Conservation (phyloP, 164 flowering plant species). For the Aristolochia contorta region DNA sequence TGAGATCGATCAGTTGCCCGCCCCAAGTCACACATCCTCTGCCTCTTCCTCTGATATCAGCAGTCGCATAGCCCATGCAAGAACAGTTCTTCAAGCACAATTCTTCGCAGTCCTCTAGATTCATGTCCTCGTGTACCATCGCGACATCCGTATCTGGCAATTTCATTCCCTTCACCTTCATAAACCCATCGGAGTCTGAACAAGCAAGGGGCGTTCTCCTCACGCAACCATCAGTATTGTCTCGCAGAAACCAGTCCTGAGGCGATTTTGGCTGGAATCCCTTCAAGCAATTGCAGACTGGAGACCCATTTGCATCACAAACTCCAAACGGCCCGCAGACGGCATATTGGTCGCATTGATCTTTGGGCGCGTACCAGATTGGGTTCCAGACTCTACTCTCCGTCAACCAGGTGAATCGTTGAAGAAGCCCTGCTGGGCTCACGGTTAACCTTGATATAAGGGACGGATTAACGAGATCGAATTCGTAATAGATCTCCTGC, state of each 20-base stretch:
- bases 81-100: constrained; percentile 27
- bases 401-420: constrained; percentile 15
- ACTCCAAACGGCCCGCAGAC: constrained; percentile 24
- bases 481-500: constrained; percentile 18
- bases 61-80: constrained; percentile 21
- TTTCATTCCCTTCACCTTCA: constrained; percentile 8
- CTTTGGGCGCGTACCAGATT: constrained; percentile 15
- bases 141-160: constrained; percentile 10
- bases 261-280: constrained; percentile 32
- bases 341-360: constrained; percentile 25
- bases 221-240: constrained; percentile 34
- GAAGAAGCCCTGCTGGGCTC: constrained; percentile 14
- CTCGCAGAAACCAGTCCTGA: constrained; percentile 14
- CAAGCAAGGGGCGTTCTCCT: constrained; percentile 24
- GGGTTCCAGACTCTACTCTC: constrained; percentile 8
- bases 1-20: constrained; percentile 5
- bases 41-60: constrained; percentile 1
- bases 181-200: constrained; percentile 19
- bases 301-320: constrained; percentile 15
- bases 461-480: constrained; percentile 2
- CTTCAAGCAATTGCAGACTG: constrained; percentile 25
- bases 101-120: constrained; percentile 10
- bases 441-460: constrained; percentile 14
- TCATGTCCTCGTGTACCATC: constrained; percentile 8
- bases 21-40: constrained; percentile 8